Percentiles rank a stretch among this genome's conserved stretches.
Conservation (phyloP, 2,329 filamentous ascomycete species). For the Leptographium wingfieldii region DNA sequence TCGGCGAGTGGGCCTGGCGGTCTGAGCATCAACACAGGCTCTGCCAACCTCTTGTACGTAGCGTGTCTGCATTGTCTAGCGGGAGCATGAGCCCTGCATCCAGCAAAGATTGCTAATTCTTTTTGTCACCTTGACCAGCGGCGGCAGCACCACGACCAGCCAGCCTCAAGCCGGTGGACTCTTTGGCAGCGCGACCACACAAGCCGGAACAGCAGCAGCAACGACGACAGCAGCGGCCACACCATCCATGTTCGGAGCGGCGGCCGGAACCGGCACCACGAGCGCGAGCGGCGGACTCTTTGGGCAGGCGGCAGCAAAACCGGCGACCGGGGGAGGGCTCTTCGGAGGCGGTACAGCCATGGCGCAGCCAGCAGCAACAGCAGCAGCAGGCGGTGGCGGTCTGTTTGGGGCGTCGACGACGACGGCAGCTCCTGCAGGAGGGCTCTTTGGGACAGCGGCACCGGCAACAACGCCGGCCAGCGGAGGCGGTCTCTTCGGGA, state of each 20-base stretch:
- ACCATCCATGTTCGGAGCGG: conserved; percentile 6
- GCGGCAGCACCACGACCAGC: conserved; percentile 9
- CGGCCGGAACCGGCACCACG: conserved; percentile 7
- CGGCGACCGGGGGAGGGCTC: background rate
- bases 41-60: conserved; percentile 43
- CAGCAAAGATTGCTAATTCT: background rate
- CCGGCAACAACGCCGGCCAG: background rate
- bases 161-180: conserved; percentile 15
- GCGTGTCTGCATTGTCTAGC: background rate
- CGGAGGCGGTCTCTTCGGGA: conserved; percentile 12
- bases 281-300: conserved; percentile 11
- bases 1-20: conserved; percentile 48
- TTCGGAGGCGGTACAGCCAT: conserved; percentile 6
- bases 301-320: background rate
- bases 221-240: background rate
- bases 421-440: too few species aligned
- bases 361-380: conserved; percentile 15
- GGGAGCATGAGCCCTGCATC: too few species aligned
- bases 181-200: conserved; percentile 7
- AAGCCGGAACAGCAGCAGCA: background rate
- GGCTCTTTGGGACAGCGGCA: background rate
- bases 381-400: conserved; percentile 15
- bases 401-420: conserved; percentile 1
- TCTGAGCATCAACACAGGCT: conserved; percentile 50
- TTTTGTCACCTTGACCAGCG: background rate